phyloP scores from a whole-genome alignment of 768 basidiomycete genomes.

The Auricularia cornea region DNA sequence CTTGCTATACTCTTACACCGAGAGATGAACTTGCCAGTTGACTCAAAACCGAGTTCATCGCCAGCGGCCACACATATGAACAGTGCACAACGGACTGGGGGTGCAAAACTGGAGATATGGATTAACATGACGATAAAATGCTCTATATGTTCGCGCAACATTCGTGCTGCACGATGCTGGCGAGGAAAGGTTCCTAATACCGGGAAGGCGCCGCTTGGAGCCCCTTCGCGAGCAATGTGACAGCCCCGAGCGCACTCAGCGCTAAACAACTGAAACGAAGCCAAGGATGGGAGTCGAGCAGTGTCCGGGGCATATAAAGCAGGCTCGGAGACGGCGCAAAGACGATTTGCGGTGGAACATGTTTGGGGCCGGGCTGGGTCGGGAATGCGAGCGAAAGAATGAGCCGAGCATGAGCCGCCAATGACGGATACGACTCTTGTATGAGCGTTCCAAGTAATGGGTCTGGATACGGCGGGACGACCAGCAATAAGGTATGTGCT shows the following conservation, averaged over 20 bases:
- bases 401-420: slow-evolving; percentile 50
- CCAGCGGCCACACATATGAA: too few species aligned
- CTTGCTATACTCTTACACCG: too few species aligned
- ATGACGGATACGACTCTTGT: slow-evolving; percentile 43
- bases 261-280: not conserved
- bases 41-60: too few species aligned
- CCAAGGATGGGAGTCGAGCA: not conserved
- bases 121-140: too few species aligned
- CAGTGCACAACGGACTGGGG: too few species aligned
- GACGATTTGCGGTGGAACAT: not conserved
- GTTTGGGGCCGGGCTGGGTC: slow-evolving; percentile 12
- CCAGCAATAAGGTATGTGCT: slow-evolving; percentile 56
- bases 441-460: slow-evolving; percentile 47
- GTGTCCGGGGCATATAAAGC: not conserved
- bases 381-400: slow-evolving; percentile 31
- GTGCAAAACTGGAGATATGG: too few species aligned
- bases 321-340: not conserved
- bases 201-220: too few species aligned
- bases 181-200: too few species aligned
- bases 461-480: slow-evolving; percentile 52
- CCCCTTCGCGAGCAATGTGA: not conserved
- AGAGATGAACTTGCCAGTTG: too few species aligned
- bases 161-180: too few species aligned
- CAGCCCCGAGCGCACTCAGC: not conserved
- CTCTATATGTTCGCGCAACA: too few species aligned